Percentiles rank a stretch among this genome's conserved stretches.
Conservation (phyloP, 768 basidiomycete species). For the Tulasnella sp. region DNA sequence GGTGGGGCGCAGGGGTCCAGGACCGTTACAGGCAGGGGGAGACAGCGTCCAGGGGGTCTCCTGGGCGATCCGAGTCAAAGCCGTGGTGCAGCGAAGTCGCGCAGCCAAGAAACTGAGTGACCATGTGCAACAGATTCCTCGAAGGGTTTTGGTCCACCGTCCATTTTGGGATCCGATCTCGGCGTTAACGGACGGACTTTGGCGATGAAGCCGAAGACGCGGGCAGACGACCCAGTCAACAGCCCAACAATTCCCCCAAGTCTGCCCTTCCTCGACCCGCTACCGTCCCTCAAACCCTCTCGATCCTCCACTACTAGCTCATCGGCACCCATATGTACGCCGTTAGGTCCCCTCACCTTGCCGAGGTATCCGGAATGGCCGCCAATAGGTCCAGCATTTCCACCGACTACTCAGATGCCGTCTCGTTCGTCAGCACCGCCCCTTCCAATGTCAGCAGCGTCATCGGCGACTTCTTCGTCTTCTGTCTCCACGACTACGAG, state of each 20-base stretch:
- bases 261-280: not conserved
- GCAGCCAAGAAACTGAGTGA: slow-evolving; percentile 10
- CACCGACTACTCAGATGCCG: slow-evolving; percentile 24
- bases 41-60: slow-evolving; percentile 2
- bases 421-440: slow-evolving; percentile 27
- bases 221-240: slow-evolving; percentile 8
- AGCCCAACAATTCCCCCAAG: not conserved
- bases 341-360: slow-evolving; percentile 21
- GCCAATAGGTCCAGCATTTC: slow-evolving; percentile 26
- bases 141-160: not conserved
- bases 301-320: not conserved
- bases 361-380: not conserved
- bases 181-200: not conserved
- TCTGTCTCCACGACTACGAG: slow-evolving; percentile 26
- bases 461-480: slow-evolving; percentile 25
- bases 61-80: not conserved
- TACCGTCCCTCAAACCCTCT: not conserved
- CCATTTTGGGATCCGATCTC: not conserved
- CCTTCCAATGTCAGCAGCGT: slow-evolving; percentile 12
- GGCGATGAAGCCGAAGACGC: not conserved
- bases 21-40: not conserved
- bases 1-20: not conserved
- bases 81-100: slow-evolving; percentile 2
- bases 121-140: slow-evolving; percentile 17
- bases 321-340: slow-evolving; percentile 7